Conservation (phyloP, 2,329 filamentous ascomycete genomes). For the Neofusicoccum kwambonambiense region DNA sequence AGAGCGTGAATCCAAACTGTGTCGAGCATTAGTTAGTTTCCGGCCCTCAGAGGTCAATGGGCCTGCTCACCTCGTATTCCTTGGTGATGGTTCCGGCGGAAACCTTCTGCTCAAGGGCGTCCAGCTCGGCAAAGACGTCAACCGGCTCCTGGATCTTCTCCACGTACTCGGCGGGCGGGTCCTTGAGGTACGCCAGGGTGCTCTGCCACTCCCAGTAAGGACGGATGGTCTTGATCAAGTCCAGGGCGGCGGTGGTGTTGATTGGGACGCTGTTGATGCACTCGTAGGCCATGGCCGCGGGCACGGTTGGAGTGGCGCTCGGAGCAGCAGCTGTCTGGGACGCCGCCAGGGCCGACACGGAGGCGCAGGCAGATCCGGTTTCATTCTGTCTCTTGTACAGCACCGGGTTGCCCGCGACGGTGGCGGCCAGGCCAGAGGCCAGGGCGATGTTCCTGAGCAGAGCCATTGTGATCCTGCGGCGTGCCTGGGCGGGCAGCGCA, state of each 20-base stretch:
- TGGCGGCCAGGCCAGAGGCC: neutral
- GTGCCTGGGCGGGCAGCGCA: neutral
- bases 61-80: slow-evolving; percentile 36
- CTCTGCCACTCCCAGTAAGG: slow-evolving; percentile 50
- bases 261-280: slow-evolving; percentile 47
- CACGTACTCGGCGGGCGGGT: slow-evolving; percentile 47
- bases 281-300: slow-evolving; percentile 45
- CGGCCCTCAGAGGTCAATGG: neutral
- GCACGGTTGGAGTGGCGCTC: slow-evolving; percentile 32
- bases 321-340: slow-evolving; percentile 14
- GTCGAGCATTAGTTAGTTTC: neutral
- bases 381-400: neutral
- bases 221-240: slow-evolving; percentile 39
- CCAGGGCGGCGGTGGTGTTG: slow-evolving; percentile 41
- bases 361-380: slow-evolving; percentile 18
- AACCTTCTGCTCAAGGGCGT: slow-evolving; percentile 40
- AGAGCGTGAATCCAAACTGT: slow-evolving; percentile 51
- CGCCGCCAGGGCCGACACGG: slow-evolving; percentile 14
- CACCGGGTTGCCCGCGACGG: neutral
- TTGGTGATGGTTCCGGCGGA: slow-evolving; percentile 36
- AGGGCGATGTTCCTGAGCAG: slow-evolving; percentile 4
- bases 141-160: slow-evolving; percentile 46
- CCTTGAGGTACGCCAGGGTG: slow-evolving; percentile 44
- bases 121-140: slow-evolving; percentile 43
- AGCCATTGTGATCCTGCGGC: neutral